Percentiles rank a stretch among this genome's conserved stretches.
Evolutionary conservation across 352 stramenopile species (phyloP).

Genomic region (Pythium utonaiense): DNA sequence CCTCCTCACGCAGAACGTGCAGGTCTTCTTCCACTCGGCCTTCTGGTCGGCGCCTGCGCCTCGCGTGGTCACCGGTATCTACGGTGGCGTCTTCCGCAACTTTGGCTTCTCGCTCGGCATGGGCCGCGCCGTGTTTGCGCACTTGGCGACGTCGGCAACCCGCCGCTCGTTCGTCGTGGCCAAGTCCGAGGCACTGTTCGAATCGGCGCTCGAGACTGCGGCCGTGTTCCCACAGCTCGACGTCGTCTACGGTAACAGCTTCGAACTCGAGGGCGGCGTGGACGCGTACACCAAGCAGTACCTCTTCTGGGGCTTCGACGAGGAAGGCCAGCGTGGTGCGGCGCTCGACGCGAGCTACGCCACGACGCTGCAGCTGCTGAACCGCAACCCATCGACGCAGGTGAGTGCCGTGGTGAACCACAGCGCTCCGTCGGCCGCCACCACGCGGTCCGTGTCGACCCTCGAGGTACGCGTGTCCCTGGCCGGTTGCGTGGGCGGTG

Average conservation of each 20-base stretch:
- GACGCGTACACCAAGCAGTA: slow-evolving; percentile 83
- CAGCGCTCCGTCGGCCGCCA: slow-evolving; percentile 29
- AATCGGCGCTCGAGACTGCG: slow-evolving; percentile 40
- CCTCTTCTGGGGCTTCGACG: slow-evolving; percentile 86
- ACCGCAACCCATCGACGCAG: slow-evolving; percentile 63
- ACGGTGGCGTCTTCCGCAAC: slow-evolving; percentile 64
- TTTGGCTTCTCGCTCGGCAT: slow-evolving; percentile 65
- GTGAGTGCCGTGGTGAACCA: slow-evolving; percentile 58
- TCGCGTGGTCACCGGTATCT: slow-evolving; percentile 58
- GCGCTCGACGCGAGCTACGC: slow-evolving; percentile 33
- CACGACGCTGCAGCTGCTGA: slow-evolving; percentile 45
- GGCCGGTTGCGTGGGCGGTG: slow-evolving; percentile 23
- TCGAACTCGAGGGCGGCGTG: slow-evolving; percentile 29
- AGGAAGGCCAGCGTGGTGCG: slow-evolving; percentile 36
- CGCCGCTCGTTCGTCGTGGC: slow-evolving; percentile 76
- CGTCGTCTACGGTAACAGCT: slow-evolving; percentile 44
- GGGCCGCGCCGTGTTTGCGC: slow-evolving; percentile 59
- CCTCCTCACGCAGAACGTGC: slow-evolving; percentile 63
- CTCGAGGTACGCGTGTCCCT: slow-evolving; percentile 56
- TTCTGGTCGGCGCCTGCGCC: slow-evolving; percentile 31
- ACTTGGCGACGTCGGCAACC: slow-evolving; percentile 35
- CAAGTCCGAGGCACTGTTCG: slow-evolving; percentile 72
- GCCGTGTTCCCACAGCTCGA: slow-evolving; percentile 51
- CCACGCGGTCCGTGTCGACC: slow-evolving; percentile 37
- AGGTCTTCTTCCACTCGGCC: slow-evolving; percentile 68